Evolutionary conservation across 2,329 filamentous ascomycete species (phyloP), one percentile per base, ranked within the genome.

Genomic region (Corinectria fuckeliana): DNA sequence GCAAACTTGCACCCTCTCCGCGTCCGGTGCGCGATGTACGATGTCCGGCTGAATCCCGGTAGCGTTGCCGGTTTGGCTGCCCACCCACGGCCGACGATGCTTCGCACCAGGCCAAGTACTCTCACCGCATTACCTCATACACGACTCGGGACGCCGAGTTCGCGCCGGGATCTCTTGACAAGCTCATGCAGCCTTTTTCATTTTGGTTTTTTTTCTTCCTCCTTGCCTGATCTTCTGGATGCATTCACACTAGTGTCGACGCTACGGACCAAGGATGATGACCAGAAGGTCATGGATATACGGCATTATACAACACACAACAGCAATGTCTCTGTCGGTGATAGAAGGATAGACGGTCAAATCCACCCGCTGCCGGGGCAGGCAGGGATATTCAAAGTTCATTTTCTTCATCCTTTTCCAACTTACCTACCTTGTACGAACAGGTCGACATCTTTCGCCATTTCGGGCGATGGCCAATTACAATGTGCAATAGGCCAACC

Each of bases 81-180:
- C 64, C 62, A 60, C 63, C 66, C 65, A 57, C 55, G n/a, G 58
- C 59, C 62, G 60, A 65, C 60, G 66, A 70, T 67, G 63, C 64
- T 66, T 68, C 66, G 56, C 65, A 56, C 68, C 68, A 69, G 66
- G 64, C 66, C 61, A 66, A 70, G 58, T 67, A 50, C 58, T 57
- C 62, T 70, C 68, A 70, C 68, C 68, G 68, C 68, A 70, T 70
- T 70, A 70, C 68, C 65, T 70, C 68, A 70, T 70, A 67, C 68
- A 63, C 64, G 60, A 70, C 61, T 68, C 60, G 58, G 44, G 64
- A 64, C 65, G 68, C 68, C 68, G 66, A 70, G 60, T 64, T 69
- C 67, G 64, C 63, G 64, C 68, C 68, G 68, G 68, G 61, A 63
- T 69, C 60, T 56, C 53, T 69, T 51, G 61, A 67, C 66, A 53